Percentiles rank a stretch among this genome's conserved stretches.
Evolutionary conservation across 768 basidiomycete species (phyloP).

Genomic region (Pleurotus pulmonarius): DNA sequence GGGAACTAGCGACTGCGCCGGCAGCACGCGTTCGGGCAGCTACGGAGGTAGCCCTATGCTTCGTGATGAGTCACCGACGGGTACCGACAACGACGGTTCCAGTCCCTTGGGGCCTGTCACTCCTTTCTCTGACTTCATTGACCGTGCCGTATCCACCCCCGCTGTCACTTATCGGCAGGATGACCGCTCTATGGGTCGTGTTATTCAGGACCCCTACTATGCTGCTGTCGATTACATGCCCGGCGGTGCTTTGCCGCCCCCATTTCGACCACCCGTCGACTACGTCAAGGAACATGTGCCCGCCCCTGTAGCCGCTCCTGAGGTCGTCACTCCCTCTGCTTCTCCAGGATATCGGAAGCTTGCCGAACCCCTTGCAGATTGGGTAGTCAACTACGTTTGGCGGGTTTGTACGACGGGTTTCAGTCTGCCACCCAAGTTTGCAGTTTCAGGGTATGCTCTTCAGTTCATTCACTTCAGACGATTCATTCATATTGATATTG

Average conservation of each 20-base stretch:
- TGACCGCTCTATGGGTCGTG: background rate
- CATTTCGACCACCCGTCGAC: conserved; percentile 13
- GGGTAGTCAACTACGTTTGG: conserved; percentile 80
- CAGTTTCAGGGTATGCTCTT: conserved; percentile 50
- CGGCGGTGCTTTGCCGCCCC: background rate
- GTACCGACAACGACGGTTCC: conserved; percentile 49
- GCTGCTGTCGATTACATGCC: background rate
- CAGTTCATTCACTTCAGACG: conserved; percentile 5
- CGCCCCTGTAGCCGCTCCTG: conserved; percentile 26
- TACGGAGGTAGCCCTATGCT: conserved; percentile 43
- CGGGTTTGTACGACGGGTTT: conserved; percentile 75
- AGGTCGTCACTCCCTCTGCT: conserved; percentile 45
- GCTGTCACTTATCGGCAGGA: conserved; percentile 5
- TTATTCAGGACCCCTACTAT: background rate
- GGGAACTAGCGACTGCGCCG: background rate
- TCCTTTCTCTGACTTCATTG: conserved; percentile 74
- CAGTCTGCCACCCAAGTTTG: conserved; percentile 51
- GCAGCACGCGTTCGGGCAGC: no score
- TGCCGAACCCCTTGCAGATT: conserved; percentile 73
- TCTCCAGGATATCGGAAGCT: conserved; percentile 64
- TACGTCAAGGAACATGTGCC: conserved; percentile 36
- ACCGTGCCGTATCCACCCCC: conserved; percentile 58
- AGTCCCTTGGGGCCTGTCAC: conserved; percentile 75
- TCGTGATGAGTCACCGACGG: conserved; percentile 58
- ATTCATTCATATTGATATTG: conserved; percentile 10